Percentiles rank a stretch among this genome's conserved stretches.
These are phyloP conservation scores for Solanum dulcamara DNA, from an alignment of 257 asterid genomes.

Conservation along the genomic window DNA sequence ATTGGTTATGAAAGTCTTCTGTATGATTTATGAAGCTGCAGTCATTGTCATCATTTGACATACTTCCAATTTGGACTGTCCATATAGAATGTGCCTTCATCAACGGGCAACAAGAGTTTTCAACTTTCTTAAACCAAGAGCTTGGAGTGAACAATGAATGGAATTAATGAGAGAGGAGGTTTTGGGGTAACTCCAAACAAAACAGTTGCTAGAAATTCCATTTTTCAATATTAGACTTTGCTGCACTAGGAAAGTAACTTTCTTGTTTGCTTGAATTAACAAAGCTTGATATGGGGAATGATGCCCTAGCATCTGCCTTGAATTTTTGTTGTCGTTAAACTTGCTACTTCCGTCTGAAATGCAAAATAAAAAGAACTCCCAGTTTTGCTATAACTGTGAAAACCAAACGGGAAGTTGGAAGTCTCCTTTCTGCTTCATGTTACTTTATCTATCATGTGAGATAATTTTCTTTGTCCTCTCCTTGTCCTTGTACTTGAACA, in stretches of 20 bases:
- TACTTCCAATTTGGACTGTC: background rate
- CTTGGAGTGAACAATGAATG: background rate
- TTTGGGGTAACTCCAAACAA: background rate
- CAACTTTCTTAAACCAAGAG: background rate
- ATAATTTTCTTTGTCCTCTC: background rate
- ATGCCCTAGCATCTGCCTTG: background rate
- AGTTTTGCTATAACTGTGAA: background rate
- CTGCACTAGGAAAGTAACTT: background rate
- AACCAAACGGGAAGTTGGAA: background rate
- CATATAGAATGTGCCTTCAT: background rate
- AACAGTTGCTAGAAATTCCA: background rate
- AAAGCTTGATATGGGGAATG: background rate
- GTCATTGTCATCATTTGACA: background rate
- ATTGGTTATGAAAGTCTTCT: background rate
- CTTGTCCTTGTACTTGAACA: background rate
- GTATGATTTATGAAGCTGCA: background rate
- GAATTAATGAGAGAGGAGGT: background rate
- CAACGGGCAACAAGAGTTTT: background rate
- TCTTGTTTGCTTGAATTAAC: background rate
- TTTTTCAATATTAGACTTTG: background rate
- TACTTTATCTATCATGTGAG: background rate
- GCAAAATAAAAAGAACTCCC: background rate
- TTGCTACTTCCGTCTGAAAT: background rate
- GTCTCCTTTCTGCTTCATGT: background rate
- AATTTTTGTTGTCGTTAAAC: background rate